Evolutionary conservation across 768 basidiomycete species (phyloP).

Genomic region (Ephemerocybe angulata): DNA sequence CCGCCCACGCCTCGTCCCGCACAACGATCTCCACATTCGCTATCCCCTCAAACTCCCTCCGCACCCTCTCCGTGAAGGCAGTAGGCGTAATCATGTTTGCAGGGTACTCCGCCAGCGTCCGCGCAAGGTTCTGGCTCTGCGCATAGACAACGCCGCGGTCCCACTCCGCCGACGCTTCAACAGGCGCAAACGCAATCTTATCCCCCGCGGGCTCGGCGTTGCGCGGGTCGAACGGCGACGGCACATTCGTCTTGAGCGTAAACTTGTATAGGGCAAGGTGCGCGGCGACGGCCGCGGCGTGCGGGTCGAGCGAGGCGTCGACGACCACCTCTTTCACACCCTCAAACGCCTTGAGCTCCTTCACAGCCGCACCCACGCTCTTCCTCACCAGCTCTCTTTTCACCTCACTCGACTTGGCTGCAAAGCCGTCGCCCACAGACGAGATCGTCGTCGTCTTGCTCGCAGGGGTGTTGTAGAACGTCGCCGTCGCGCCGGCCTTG

Average conservation of each 20-base stretch:
- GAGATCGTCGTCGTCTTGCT: slow-evolving; percentile 50
- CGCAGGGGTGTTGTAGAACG: slow-evolving; percentile 56
- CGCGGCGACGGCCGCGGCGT: slow-evolving; percentile 80
- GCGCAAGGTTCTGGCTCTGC: slow-evolving; percentile 73
- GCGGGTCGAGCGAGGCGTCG: slow-evolving; percentile 65
- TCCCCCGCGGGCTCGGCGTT: slow-evolving; percentile 48
- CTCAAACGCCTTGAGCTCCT: slow-evolving; percentile 59
- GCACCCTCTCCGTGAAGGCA: slow-evolving; percentile 68
- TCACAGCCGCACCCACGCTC: slow-evolving; percentile 70
- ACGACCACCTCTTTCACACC: slow-evolving; percentile 59
- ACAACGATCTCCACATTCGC: slow-evolving; percentile 66
- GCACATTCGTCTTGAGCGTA: slow-evolving; percentile 70
- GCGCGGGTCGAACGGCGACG: slow-evolving; percentile 63
- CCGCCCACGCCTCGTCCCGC: slow-evolving; percentile 81
- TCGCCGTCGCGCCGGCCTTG: slow-evolving; percentile 58
- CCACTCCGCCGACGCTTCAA: slow-evolving; percentile 57
- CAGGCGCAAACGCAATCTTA: slow-evolving; percentile 46
- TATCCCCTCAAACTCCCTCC: slow-evolving; percentile 61
- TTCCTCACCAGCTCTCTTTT: slow-evolving; percentile 67
- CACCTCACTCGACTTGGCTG: slow-evolving; percentile 38
- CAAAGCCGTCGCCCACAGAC: slow-evolving; percentile 56
- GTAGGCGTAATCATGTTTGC: slow-evolving; percentile 86
- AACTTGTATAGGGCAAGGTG: slow-evolving; percentile 75
- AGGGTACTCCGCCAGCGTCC: slow-evolving; percentile 84
- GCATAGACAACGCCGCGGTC: slow-evolving; percentile 70